A percentile compares a stretch with the other conserved stretches of the same genome.
phyloP scores from a whole-genome alignment of 176 grass and related monocot genomes.

The Hsuehochloa calcarea region DNA sequence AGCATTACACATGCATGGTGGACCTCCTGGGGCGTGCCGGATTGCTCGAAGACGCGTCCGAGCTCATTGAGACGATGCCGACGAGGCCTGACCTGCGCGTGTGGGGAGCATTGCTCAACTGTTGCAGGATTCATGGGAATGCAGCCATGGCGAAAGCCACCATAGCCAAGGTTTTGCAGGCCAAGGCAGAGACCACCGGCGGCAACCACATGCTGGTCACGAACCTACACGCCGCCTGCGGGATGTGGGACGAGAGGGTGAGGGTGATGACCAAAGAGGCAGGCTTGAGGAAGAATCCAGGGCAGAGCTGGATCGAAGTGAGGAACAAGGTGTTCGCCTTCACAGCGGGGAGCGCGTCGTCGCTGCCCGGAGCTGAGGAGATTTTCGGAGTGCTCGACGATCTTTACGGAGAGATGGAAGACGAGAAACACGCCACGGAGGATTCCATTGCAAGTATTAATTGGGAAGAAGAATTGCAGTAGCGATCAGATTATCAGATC shows the following conservation, averaged over 20 bases:
- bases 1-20: constrained; percentile 74
- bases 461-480: neutral
- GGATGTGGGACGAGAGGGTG: constrained; percentile 68
- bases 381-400: constrained; percentile 20
- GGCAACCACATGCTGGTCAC: constrained; percentile 58
- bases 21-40: constrained; percentile 59
- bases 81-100: constrained; percentile 43
- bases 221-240: constrained; percentile 53
- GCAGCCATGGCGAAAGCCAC: constrained; percentile 30
- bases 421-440: neutral
- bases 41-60: constrained; percentile 37
- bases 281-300: constrained; percentile 60
- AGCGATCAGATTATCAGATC: neutral
- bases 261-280: constrained; percentile 53
- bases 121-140: constrained; percentile 53
- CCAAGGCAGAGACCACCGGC: constrained; percentile 25
- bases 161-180: constrained; percentile 29
- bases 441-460: neutral
- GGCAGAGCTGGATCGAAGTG: constrained; percentile 66
- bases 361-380: neutral
- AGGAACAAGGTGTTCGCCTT: constrained; percentile 47
- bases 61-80: constrained; percentile 49
- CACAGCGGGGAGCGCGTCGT: neutral
- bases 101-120: constrained; percentile 65
- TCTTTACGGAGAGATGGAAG: constrained; percentile 42